Conservation (phyloP, 2,329 filamentous ascomycete species). For the Ilyonectria destructans region DNA sequence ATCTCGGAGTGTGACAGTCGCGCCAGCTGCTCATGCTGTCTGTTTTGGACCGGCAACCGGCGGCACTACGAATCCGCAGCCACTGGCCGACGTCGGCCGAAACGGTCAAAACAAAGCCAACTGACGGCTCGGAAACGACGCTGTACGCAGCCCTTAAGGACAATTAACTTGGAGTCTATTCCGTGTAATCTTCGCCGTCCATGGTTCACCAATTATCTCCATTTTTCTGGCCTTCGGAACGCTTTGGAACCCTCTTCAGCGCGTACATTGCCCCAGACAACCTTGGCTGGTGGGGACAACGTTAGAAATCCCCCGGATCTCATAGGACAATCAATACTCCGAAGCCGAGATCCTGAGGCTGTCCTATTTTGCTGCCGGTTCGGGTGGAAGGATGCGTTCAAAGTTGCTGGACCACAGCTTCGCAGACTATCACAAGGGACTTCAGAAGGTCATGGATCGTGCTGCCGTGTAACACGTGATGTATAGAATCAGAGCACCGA, state of each 20-base stretch:
- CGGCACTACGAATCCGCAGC: slow-evolving; percentile 27
- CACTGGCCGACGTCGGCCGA: slow-evolving; percentile 40
- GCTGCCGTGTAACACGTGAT: neutral
- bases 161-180: neutral
- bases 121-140: neutral
- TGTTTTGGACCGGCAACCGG: slow-evolving; percentile 38
- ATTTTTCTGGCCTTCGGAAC: neutral
- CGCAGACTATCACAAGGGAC: neutral
- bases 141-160: neutral
- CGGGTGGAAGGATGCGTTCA: neutral
- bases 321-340: slow-evolving; percentile 44
- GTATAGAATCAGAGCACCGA: neutral
- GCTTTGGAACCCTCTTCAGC: neutral
- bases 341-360: slow-evolving; percentile 23
- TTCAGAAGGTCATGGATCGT: neutral
- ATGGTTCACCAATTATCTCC: neutral
- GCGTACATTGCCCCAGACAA: slow-evolving; percentile 11
- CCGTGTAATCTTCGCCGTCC: neutral
- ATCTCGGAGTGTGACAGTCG: slow-evolving; percentile 39
- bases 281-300: slow-evolving; percentile 29
- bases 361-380: slow-evolving; percentile 2
- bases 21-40: slow-evolving; percentile 15
- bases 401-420: neutral
- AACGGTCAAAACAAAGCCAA: neutral
- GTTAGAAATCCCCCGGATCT: slow-evolving; percentile 42